A percentile compares a stretch with the other conserved stretches of the same genome.
Evolutionary conservation across 768 basidiomycete species (phyloP).

Genomic region (Naematelia encephala): DNA sequence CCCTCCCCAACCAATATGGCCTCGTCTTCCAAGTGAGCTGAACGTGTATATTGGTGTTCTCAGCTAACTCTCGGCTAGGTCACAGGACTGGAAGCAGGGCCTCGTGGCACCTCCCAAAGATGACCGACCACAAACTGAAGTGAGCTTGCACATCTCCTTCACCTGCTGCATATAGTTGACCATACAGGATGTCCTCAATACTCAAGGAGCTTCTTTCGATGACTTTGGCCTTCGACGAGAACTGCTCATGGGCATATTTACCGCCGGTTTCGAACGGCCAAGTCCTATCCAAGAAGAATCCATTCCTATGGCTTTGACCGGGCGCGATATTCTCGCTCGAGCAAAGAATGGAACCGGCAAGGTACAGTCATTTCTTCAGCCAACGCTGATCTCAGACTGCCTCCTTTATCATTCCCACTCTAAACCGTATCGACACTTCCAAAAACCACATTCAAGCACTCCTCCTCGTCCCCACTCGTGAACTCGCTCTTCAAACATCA

Average conservation of each 20-base stretch:
- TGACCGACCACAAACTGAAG: conserved; percentile 86
- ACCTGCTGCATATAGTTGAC: not conserved
- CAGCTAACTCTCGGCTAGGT: not conserved
- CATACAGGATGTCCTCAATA: conserved; percentile 76
- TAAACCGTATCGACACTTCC: conserved; percentile 82
- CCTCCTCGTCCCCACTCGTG: conserved; percentile 95
- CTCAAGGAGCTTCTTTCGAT: conserved; percentile 92
- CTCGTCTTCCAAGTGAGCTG: conserved; percentile 37
- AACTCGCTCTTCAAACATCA: conserved; percentile 95
- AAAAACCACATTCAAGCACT: conserved; percentile 91
- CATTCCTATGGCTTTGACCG: conserved; percentile 88
- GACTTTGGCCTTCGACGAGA: conserved; percentile 88
- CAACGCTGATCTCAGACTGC: conserved; percentile 66
- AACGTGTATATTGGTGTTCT: not conserved
- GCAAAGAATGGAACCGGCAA: conserved; percentile 66
- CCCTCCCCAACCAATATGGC: conserved; percentile 24
- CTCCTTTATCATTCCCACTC: conserved; percentile 95
- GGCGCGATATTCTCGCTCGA: conserved; percentile 67
- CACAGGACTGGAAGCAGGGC: conserved; percentile 64
- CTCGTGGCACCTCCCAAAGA: conserved; percentile 88
- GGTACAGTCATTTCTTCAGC: conserved; percentile 16
- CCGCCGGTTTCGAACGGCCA: conserved; percentile 87
- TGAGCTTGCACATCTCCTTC: conserved; percentile 23
- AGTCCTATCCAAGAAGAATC: conserved; percentile 99
- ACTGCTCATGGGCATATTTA: conserved; percentile 98